These are phyloP conservation scores for Oryza officinalis DNA, from an alignment of 176 grass and related monocot species.

Conservation along the genomic window DNA sequence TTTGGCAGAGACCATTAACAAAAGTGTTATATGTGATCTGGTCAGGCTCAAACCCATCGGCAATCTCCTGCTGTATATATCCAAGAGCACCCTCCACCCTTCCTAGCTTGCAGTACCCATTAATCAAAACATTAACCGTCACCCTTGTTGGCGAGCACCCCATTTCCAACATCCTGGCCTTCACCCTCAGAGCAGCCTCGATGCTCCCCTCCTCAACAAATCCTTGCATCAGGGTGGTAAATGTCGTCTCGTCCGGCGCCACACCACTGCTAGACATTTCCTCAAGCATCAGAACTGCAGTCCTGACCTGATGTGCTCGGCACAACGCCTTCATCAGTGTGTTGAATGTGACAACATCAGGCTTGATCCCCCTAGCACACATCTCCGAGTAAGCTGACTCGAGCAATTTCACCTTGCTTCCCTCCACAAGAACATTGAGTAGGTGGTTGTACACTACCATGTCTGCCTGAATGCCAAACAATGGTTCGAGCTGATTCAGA, in stretches of 20 bases:
- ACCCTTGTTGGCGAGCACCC: constrained; percentile 54
- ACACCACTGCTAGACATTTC: constrained; percentile 57
- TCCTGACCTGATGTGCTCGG: constrained; percentile 59
- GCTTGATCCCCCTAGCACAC: constrained; percentile 37
- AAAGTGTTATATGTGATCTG: constrained; percentile 70
- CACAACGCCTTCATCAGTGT: constrained; percentile 74
- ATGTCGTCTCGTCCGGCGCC: constrained; percentile 58
- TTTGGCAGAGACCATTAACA: constrained; percentile 69
- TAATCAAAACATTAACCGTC: constrained; percentile 68
- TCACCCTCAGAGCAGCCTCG: constrained; percentile 63
- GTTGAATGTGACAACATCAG: constrained; percentile 67
- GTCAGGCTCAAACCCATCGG: constrained; percentile 64
- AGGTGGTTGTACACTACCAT: constrained; percentile 61
- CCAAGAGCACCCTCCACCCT: constrained; percentile 63
- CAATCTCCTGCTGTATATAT: constrained; percentile 57
- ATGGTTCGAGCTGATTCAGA: constrained; percentile 55
- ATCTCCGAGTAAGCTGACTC: constrained; percentile 68
- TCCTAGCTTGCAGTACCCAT: constrained; percentile 74
- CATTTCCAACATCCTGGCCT: constrained; percentile 57
- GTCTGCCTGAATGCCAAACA: constrained; percentile 46
- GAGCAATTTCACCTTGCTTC: constrained; percentile 69
- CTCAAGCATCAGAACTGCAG: constrained; percentile 69
- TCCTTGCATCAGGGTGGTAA: constrained; percentile 77
- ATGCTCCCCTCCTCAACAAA: constrained; percentile 85
- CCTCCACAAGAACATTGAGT: constrained; percentile 62